Percentiles rank a stretch among this genome's conserved stretches.
These are phyloP conservation scores for Blastomyces silverae DNA, from an alignment of 2,329 filamentous ascomycete genomes.

Conservation along the genomic window DNA sequence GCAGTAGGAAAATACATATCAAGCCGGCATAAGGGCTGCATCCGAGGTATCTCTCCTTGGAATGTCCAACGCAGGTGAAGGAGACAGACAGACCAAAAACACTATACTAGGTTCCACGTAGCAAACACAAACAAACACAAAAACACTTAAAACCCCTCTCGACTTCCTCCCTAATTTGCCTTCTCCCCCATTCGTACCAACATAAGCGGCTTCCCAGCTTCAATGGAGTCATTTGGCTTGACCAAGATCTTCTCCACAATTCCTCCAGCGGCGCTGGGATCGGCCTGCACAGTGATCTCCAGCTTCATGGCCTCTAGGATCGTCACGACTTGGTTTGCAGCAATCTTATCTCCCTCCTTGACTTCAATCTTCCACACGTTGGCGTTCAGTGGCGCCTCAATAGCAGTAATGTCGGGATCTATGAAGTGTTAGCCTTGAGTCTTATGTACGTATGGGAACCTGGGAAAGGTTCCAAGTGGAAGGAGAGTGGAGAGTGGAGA, in stretches of 20 bases:
- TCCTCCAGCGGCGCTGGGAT: constrained; percentile 26
- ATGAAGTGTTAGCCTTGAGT: neutral
- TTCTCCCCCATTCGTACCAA: constrained; percentile 23
- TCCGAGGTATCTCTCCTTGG: neutral
- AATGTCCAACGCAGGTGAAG: neutral
- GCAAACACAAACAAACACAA: neutral
- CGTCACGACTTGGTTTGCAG: constrained; percentile 39
- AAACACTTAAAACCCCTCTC: neutral
- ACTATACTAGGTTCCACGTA: neutral
- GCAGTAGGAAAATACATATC: neutral
- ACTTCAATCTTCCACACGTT: constrained; percentile 51
- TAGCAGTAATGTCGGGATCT: constrained; percentile 34
- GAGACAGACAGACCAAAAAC: neutral
- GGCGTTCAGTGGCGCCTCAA: constrained; percentile 44
- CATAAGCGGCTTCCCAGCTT: constrained; percentile 32
- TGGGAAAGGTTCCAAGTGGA: neutral
- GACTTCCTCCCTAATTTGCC: neutral
- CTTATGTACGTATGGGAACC: neutral
- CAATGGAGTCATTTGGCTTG: constrained; percentile 37
- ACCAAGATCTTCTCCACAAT: constrained; percentile 37
- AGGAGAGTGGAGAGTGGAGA: neutral
- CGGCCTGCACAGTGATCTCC: constrained; percentile 44
- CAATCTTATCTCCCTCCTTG: constrained; percentile 38
- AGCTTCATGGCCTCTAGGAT: constrained; percentile 55
- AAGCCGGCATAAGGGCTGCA: neutral